phyloP scores from a whole-genome alignment of 2,329 filamentous ascomycete species.

The Trichoderma semiorbis region DNA sequence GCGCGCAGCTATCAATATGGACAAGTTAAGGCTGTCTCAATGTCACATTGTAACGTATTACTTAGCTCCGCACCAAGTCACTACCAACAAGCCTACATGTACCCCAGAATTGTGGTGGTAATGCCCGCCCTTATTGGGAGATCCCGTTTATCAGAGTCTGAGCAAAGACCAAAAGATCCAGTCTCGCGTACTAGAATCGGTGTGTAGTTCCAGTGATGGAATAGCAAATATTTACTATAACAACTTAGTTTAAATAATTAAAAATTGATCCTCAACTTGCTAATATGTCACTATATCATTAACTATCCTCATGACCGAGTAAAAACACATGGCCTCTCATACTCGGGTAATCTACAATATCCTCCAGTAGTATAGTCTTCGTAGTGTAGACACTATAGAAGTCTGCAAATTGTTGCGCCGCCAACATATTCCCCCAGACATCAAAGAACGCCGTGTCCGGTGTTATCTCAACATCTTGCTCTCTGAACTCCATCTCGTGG shows the following conservation, averaged over 20 bases:
- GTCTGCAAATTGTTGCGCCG: background rate
- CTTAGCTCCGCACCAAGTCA: no score
- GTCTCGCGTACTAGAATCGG: background rate
- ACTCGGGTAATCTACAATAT: background rate
- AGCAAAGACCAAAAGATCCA: no score
- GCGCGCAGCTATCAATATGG: no score
- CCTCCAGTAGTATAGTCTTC: background rate
- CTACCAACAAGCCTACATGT: no score
- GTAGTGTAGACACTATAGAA: background rate
- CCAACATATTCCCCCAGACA: background rate
- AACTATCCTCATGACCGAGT: background rate
- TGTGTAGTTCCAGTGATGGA: background rate
- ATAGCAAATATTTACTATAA: background rate
- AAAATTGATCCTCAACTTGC: background rate
- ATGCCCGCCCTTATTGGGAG: background rate
- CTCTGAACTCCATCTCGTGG: background rate
- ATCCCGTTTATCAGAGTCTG: background rate
- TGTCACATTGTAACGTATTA: no score
- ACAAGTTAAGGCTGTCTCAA: no score
- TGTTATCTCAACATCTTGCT: background rate
- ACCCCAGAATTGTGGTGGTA: no score
- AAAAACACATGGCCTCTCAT: background rate
- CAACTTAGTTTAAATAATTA: no score
- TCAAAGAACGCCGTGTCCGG: background rate
- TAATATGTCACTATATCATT: background rate